Evolutionary conservation across 305 asterid species (phyloP), one percentile per base, ranked within the genome.

Genomic region (Striga hermonthica): DNA sequence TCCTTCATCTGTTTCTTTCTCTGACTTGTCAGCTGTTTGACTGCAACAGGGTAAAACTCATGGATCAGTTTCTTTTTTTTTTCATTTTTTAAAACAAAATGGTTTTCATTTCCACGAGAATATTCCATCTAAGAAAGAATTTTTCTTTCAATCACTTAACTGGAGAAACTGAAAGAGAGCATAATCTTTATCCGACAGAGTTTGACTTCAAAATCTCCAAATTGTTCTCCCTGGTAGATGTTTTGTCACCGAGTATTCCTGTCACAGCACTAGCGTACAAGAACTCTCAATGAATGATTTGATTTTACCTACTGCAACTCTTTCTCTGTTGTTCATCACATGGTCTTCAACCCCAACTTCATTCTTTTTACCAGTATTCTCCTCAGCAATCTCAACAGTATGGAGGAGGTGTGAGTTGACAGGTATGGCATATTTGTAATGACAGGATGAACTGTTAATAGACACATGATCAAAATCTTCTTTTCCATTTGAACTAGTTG

Each of bases 1-100:
- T 72, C 72, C 75, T 36, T 74, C 77, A 69, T 74, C 83, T 66
- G 69, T 71, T 69, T 78, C 84, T 65, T 75, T 79, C 67, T 72
- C 80, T 63, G 66, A 64, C 28, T 41, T 69, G 65, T 57, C 75
- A 79, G 69, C 64, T 65, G 75, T 69, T 71, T 76, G 75, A 73
- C 86, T 83, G 82, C 76, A 74, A 28, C 38, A 35, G 34, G 39
- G 67, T 50, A 48, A 53, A 63, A 67, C 63, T 54, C 63, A 66
- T 43, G 71, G 45, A 65, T 57, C 57, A 69, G 28, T 67, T 10
- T 45, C 50, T 6, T 56, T 57, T 44, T 47, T 15, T 10, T 35
- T 40, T 60, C 55, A 58, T 48, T 71, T 31, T 36, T 72, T 62
- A 8, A 4, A 41, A 61, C 59, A 48, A 22, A 50, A 8, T 61